phyloP scores from a whole-genome alignment of 2,329 filamentous ascomycete species.

The Phaeomoniella chlamydospora region DNA sequence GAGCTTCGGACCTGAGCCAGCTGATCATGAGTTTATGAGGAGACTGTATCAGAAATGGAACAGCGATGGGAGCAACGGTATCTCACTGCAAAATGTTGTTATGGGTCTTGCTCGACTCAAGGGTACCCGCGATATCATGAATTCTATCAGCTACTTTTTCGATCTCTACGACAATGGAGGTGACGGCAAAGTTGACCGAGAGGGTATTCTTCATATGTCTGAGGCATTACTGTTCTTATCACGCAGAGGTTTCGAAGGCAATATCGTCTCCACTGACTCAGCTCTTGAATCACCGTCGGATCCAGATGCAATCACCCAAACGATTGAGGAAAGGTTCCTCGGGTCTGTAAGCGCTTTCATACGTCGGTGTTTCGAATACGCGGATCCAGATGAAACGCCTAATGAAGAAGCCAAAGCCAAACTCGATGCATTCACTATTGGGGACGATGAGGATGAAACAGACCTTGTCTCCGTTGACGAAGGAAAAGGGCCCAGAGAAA shows the following conservation, averaged over 20 bases:
- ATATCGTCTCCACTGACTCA: conserved; percentile 39
- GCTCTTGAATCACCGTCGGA: conserved; percentile 6
- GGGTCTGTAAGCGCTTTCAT: conserved; percentile 94
- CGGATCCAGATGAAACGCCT: conserved; percentile 57
- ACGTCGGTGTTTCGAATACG: conserved; percentile 91
- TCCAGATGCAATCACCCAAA: conserved; percentile 28
- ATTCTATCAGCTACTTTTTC: conserved; percentile 94
- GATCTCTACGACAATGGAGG: conserved; percentile 89
- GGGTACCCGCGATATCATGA: conserved; percentile 91
- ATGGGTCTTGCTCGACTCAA: conserved; percentile 83
- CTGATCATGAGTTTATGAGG: conserved; percentile 88
- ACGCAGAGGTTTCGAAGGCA: conserved; percentile 67
- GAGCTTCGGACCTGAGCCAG: conserved; percentile 51
- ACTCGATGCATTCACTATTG: conserved; percentile 56
- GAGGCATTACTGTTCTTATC: conserved; percentile 89
- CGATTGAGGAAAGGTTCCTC: conserved; percentile 73
- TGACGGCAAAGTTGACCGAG: conserved; percentile 82
- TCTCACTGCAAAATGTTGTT: conserved; percentile 85
- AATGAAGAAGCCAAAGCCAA: conserved; percentile 19
- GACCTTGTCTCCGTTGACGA: conserved; percentile 14
- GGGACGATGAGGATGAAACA: conserved; percentile 54
- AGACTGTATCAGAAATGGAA: conserved; percentile 85
- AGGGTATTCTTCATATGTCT: conserved; percentile 88
- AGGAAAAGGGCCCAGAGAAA: conserved; percentile 21
- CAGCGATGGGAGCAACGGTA: conserved; percentile 55